Percentiles rank a stretch among this genome's conserved stretches.
These are phyloP conservation scores for barrel medic (Medicago truncatula) DNA, from an alignment of 306 rosid genomes.

Conservation along the genomic window MtrunA17r5.0-ANR NC_053048.1:47935001-47935500, in stretches of 20 bases:
- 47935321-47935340: slow-evolving; percentile 16
- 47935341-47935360: background rate
- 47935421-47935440: slow-evolving; percentile 20
- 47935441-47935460: too few species aligned
- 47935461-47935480: too few species aligned
- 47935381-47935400: background rate
- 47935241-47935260: slow-evolving; percentile 24
- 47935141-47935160: slow-evolving; percentile 51
- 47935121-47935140: slow-evolving; percentile 43
- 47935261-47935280: background rate
- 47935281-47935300: background rate
- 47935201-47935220: slow-evolving; percentile 48
- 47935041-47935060: slow-evolving; percentile 36
- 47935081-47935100: slow-evolving; percentile 46
- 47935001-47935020: background rate
- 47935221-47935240: slow-evolving; percentile 49
- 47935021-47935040: slow-evolving; percentile 4
- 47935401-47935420: background rate
- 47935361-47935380: background rate
- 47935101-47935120: slow-evolving; percentile 50
- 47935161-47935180: slow-evolving; percentile 50
- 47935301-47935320: too few species aligned
- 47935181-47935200: slow-evolving; percentile 48
- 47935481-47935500: background rate
- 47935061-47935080: slow-evolving; percentile 48